Base-by-base conservation (phyloP, 2,329 filamentous ascomycete genomes). In the Hymenoscyphus fructigenus region DNA sequence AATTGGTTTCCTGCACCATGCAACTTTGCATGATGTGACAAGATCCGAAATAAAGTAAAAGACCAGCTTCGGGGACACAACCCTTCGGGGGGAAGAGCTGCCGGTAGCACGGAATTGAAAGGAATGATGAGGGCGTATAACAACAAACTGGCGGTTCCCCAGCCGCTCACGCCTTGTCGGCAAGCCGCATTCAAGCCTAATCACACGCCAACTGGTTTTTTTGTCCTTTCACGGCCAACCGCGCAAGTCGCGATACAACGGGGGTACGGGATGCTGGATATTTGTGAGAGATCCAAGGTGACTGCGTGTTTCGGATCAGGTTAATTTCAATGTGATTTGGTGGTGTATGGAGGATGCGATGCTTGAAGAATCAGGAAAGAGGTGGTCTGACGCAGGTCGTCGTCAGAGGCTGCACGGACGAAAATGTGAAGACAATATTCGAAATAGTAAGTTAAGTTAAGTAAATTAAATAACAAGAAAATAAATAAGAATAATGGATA, bases 161-260 rank as follows among this genome's bases (percentile, higher is more conserved):
- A 50, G 44, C 44, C 44, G 44, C 44, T 50, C 44, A 50, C 44
- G 44, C 44, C n/a, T 50, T 50, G 44, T 50, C 44, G 44, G 44
- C n/a, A 3, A 50, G 44, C 20, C 44, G 44, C 44, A 50, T 23
- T 23, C 5, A 50, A 50, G 44, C 44, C 44, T 10, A 50, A 50
- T 50, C 44, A 50, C 44, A 50, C 44, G 44, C 44, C 44, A 50
- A 50, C 44, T 50, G 44, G 10, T 5, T 23, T 50, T 50, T 50
- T 50, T 20, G 41, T 47, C 17, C 41, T 47, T 50, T 23, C 44
- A 50, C n/a, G n/a, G n/a, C 44, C 44, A 50, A 23, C n/a, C n/a
- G 44, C 44, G 34, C 14, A 36, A 9, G 34, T 36, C 10, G 12
- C 14, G 44, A 50, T 7, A 23, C 17, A 23, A 50, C 44, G 7